Evolutionary conservation across 305 asterid species (phyloP).

Genomic region (Fraxinus dipetala): DNA sequence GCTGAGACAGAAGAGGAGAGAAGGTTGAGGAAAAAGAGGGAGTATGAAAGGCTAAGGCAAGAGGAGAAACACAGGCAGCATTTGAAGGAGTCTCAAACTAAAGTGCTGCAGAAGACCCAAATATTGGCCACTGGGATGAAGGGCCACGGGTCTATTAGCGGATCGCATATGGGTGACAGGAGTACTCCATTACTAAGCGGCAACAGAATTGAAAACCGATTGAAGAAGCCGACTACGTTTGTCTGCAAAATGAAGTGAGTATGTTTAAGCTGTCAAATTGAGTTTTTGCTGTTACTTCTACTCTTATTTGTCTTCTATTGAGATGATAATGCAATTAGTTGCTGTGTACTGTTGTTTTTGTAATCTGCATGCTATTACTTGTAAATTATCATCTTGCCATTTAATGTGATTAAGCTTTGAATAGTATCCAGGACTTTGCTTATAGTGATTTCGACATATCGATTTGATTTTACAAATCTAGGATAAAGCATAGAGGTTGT

Average conservation of each 20-base stretch:
- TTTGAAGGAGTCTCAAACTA: constrained; percentile 73
- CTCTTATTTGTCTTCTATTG: constrained; percentile 11
- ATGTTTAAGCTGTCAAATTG: constrained; percentile 21
- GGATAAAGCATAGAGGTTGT: neutral
- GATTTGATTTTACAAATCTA: neutral
- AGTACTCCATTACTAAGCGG: constrained; percentile 71
- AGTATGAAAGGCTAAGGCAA: constrained; percentile 75
- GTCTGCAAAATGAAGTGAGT: constrained; percentile 99
- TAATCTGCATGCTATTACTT: neutral
- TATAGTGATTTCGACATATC: neutral
- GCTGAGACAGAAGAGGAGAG: constrained; percentile 94
- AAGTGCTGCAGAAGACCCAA: constrained; percentile 81
- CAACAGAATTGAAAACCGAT: constrained; percentile 85
- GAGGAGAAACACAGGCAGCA: constrained; percentile 83
- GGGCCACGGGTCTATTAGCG: constrained; percentile 77
- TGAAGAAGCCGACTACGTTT: constrained; percentile 97
- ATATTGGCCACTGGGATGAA: constrained; percentile 66
- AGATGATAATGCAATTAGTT: neutral
- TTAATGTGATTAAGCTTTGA: neutral
- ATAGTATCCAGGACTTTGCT: neutral
- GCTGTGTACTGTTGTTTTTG: constrained; percentile 9
- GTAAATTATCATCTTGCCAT: constrained; percentile 11
- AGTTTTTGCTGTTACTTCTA: constrained; percentile 5
- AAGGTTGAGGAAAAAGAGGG: constrained; percentile 79
- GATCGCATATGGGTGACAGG: constrained; percentile 83